Base-by-base conservation (phyloP, 1,284 basidiomycete species). In the Tremellales sp. region DNA sequence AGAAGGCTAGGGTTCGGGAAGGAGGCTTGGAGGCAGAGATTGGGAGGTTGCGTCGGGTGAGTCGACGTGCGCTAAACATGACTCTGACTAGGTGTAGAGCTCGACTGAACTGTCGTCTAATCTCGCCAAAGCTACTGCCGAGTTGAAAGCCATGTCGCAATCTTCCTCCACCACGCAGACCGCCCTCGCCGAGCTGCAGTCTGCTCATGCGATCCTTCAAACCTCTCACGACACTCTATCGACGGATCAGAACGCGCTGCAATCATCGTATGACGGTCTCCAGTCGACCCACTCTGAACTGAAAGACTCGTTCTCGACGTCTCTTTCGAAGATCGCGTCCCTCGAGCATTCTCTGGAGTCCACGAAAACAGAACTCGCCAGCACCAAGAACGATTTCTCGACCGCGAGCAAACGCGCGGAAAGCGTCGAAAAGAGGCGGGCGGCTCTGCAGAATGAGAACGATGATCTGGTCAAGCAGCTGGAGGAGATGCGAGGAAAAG, bases 21-120 rank as follows among this genome's bases (percentile, higher is more conserved):
- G 63, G 66, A 3, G 64, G 58, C 0, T 48, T 74, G 22, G 73
- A 74, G 47, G 56, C 58, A 3, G 71, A 73, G 49, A 43, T 73
- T 3, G 65, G 59, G 5, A 48, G 65, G 25, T 54, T 74, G 47
- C 61, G 69, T 42, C 60, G 65, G 60, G 71, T 72, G 47, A 53
- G 70, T 50, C 16, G 14, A 0, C 10, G 14, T 35, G 12, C 37
- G 29, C 44, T 48, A n/a, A 44, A 53, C 38, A 19, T 13, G 1
- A 12, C 33, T 16, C 1, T 24, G 35, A 24, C n/a, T 26, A 24
- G 27, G 33, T 32, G 29, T 13, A n/a, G 61, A 54, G 25, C 36
- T 53, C 66, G 19, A 27, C 56, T 9, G 61, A 66, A 27, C 47
- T 65, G 18, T 36, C 56, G 6, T 40, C 52, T 0, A 48, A 44